Evolutionary conservation across 139 green algal species (phyloP).

Genomic region (Chlorella sp.): DNA sequence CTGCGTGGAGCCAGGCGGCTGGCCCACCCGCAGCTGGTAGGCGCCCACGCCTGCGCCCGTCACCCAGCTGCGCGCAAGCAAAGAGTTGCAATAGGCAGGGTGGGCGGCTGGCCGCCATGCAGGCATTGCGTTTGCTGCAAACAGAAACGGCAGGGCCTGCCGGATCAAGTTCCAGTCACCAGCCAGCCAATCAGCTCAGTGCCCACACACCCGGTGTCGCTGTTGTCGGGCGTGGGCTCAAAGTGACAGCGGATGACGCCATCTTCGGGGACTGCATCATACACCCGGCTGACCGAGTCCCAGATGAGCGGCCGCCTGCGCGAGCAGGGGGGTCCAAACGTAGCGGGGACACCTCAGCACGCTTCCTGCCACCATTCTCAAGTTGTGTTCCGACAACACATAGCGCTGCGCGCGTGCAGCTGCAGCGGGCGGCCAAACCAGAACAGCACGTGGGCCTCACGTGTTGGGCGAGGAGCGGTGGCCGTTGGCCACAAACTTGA

Average conservation of each 20-base stretch:
- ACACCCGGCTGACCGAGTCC: conserved; percentile 26
- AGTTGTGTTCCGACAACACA: too few species aligned
- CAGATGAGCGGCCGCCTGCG: conserved; percentile 48
- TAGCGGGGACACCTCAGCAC: too few species aligned
- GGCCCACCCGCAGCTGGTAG: conserved; percentile 57
- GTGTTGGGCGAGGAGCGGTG: conserved; percentile 56
- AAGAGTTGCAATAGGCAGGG: too few species aligned
- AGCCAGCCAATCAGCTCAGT: background rate
- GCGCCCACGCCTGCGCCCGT: conserved; percentile 40
- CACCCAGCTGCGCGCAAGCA: conserved; percentile 29
- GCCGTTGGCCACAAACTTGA: conserved; percentile 50
- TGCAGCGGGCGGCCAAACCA: too few species aligned
- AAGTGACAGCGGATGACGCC: conserved; percentile 31
- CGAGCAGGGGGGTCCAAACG: too few species aligned
- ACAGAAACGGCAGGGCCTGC: too few species aligned
- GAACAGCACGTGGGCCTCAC: too few species aligned
- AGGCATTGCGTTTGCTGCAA: too few species aligned
- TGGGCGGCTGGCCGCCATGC: too few species aligned
- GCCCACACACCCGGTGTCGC: conserved; percentile 47
- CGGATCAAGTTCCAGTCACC: too few species aligned
- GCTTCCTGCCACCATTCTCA: too few species aligned
- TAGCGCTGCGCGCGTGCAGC: too few species aligned
- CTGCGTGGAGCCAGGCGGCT: conserved; percentile 45
- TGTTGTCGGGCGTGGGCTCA: conserved; percentile 44
- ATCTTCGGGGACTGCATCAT: background rate